These are phyloP conservation scores for Zygoascus flipseniorum DNA, from an alignment of 805 yeast species.

Conservation along the genomic window DNA sequence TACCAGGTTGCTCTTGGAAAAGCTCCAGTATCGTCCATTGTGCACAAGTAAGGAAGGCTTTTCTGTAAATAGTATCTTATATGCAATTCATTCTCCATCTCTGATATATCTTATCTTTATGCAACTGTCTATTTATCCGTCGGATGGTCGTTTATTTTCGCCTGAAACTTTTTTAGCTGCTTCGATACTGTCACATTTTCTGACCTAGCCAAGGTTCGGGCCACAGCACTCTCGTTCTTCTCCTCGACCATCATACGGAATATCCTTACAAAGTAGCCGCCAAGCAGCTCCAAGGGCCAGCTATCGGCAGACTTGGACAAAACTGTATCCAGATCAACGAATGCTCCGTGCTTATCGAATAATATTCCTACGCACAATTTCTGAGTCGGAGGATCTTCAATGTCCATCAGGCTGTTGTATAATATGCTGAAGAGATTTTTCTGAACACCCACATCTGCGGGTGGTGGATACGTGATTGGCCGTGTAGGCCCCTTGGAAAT, in stretches of 20 bases:
- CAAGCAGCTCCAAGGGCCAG: constrained; percentile 27
- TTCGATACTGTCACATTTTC: constrained; percentile 11
- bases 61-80: neutral
- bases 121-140: too few species aligned
- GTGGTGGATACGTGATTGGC: constrained; percentile 1
- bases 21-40: constrained; percentile 1
- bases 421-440: constrained; percentile 21
- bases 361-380: constrained; percentile 19
- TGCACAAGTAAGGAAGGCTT: neutral
- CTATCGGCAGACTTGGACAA: constrained; percentile 22
- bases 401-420: constrained; percentile 20
- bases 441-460: constrained; percentile 13
- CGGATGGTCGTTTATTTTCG: neutral
- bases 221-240: constrained; percentile 14
- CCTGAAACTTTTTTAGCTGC: constrained; percentile 3
- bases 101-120: too few species aligned
- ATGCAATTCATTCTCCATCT: neutral
- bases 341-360: constrained; percentile 23
- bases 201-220: constrained; percentile 15
- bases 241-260: constrained; percentile 11
- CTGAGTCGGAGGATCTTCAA: constrained; percentile 14
- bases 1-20: constrained; percentile 1
- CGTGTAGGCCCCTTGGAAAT: constrained; percentile 2
- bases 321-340: constrained; percentile 23
- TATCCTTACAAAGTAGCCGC: constrained; percentile 17